Conservation (phyloP, 2,329 filamentous ascomycete genomes). For the Metarhizium anisopliae region DNA sequence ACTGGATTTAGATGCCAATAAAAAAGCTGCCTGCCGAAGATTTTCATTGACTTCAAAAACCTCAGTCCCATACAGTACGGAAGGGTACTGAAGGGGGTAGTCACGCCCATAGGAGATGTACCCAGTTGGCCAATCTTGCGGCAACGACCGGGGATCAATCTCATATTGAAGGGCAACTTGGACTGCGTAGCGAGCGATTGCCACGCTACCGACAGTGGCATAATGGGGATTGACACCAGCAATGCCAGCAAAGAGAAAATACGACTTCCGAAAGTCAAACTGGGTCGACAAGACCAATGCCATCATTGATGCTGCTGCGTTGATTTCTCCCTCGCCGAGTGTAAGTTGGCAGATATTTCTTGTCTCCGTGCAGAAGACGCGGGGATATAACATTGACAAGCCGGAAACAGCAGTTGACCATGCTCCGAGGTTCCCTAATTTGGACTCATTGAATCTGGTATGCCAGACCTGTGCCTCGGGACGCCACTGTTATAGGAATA, state of each 20-base stretch:
- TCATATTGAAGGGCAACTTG: slow-evolving; percentile 72
- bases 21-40: slow-evolving; percentile 44
- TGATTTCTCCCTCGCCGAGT: slow-evolving; percentile 64
- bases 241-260: slow-evolving; percentile 65
- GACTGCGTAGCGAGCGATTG: slow-evolving; percentile 59
- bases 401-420: slow-evolving; percentile 51
- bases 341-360: slow-evolving; percentile 59
- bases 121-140: slow-evolving; percentile 54
- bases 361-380: slow-evolving; percentile 53
- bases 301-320: slow-evolving; percentile 58
- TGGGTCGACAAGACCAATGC: slow-evolving; percentile 51
- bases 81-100: slow-evolving; percentile 47
- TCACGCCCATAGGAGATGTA: slow-evolving; percentile 57
- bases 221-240: slow-evolving; percentile 64
- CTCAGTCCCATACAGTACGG: slow-evolving; percentile 56
- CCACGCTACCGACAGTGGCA: slow-evolving; percentile 56
- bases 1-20: slow-evolving; percentile 39
- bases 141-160: slow-evolving; percentile 61
- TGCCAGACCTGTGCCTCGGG: slow-evolving; percentile 57
- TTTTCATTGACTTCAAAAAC: slow-evolving; percentile 57
- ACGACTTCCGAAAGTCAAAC: slow-evolving; percentile 59
- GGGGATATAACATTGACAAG: slow-evolving; percentile 55
- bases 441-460: slow-evolving; percentile 33
- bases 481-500: slow-evolving; percentile 37
- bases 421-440: slow-evolving; percentile 45